Conservation (phyloP, 164 flowering plant genomes). For the Kalanchoe fedtschenkoi region DNA sequence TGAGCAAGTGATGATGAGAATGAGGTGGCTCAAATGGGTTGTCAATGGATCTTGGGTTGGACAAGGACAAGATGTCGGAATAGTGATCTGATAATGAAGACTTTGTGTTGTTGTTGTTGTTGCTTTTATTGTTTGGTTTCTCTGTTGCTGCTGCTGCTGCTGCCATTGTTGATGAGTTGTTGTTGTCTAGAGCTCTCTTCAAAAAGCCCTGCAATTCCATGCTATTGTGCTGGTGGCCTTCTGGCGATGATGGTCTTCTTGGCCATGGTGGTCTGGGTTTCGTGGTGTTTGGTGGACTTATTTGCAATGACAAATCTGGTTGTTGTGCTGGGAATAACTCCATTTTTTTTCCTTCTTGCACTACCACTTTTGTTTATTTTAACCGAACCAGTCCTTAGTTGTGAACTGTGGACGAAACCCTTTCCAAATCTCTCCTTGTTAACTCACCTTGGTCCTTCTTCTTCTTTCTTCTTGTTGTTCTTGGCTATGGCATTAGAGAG, state of each 20-base stretch:
- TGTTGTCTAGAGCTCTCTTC: slow-evolving; percentile 58
- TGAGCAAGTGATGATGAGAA: background rate
- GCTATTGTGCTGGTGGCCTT: slow-evolving; percentile 10
- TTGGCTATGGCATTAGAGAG: background rate
- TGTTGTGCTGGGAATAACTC: slow-evolving; percentile 83
- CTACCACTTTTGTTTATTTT: slow-evolving; percentile 4
- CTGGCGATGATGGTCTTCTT: slow-evolving; percentile 18
- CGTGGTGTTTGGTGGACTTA: slow-evolving; percentile 73
- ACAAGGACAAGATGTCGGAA: background rate
- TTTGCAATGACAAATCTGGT: slow-evolving; percentile 87
- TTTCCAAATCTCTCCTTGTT: background rate
- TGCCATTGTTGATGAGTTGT: slow-evolving; percentile 25
- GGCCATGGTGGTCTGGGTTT: slow-evolving; percentile 30
- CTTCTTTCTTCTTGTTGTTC: background rate
- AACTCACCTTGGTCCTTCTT: background rate
- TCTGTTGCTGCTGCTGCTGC: slow-evolving; percentile 8
- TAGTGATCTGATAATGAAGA: background rate
- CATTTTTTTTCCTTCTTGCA: slow-evolving; percentile 25
- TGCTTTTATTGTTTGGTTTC: slow-evolving; percentile 4
- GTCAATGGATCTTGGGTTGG: background rate
- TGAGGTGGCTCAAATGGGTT: slow-evolving; percentile 1
- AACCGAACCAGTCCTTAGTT: too few relatives aligned
- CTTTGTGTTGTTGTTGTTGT: background rate
- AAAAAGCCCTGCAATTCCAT: slow-evolving; percentile 61
- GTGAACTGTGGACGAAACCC: background rate